These are phyloP conservation scores for Cladorrhinum samala DNA, from an alignment of 495 filamentous ascomycete species.

Conservation along the genomic window DNA sequence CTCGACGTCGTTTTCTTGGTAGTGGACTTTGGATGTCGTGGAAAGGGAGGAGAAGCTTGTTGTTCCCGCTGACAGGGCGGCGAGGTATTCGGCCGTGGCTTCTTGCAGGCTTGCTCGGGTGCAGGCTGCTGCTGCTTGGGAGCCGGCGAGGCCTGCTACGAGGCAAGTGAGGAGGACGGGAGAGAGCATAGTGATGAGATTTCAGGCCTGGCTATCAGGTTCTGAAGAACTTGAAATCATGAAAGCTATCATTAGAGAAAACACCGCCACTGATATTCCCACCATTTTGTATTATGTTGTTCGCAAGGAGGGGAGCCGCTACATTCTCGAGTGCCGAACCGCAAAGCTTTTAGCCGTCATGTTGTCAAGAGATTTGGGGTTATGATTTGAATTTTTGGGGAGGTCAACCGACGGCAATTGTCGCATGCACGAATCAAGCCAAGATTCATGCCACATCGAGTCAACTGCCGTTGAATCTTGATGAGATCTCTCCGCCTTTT, in stretches of 20 bases:
- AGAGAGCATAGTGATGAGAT: constrained; percentile 2
- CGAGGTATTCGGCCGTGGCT: constrained; percentile 23
- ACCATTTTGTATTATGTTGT: neutral
- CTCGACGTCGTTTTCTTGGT: constrained; percentile 30
- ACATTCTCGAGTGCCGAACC: neutral
- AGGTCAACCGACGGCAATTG: neutral
- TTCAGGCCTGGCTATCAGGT: no score
- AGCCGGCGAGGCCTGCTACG: constrained; percentile 7
- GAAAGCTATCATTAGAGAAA: no score
- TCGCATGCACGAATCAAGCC: neutral
- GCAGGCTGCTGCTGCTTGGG: constrained; percentile 19
- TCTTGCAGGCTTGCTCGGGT: constrained; percentile 21
- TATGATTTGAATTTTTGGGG: neutral
- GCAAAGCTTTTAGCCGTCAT: neutral
- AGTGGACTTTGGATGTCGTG: constrained; percentile 19
- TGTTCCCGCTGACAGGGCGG: constrained; percentile 16
- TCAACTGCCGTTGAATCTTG: neutral
- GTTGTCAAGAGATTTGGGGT: neutral
- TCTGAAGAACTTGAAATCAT: no score
- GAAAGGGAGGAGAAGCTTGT: constrained; percentile 9
- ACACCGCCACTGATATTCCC: no score
- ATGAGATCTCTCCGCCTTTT: neutral
- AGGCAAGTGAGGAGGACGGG: constrained; percentile 2
- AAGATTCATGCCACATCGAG: no score
- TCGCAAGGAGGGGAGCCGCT: neutral